Evolutionary conservation across 805 yeast genomes (phyloP), one percentile per base, ranked within the genome.

Genomic region (Spathaspora gorwiae): DNA sequence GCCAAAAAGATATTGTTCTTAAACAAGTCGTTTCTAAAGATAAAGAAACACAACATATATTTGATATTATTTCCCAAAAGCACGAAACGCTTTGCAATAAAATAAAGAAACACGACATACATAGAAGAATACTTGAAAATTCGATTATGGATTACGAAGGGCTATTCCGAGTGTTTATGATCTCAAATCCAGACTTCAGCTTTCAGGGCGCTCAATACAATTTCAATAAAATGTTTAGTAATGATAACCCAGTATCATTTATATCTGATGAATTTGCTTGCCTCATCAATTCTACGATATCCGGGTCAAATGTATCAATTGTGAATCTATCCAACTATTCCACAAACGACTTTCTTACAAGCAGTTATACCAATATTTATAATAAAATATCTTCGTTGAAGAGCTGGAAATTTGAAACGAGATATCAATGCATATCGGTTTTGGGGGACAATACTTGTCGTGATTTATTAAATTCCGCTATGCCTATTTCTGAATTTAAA

Each of bases 91-190:
- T 64, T 7, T 47, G 36, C 37, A 12, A 38, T 3, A 72, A 69
- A 47, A 48, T 64, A 34, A 59, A 61, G 14, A 62, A 60, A 30
- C 75, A 72, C 49, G 62, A 60, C 30, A 54, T 52, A 5, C 64
- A 72, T 29, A 63, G 75, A 46, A 64, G 75, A 50, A 62, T 67
- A 8, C 56, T 80, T 35, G 81, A 79, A 55, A 76, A 78, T 51
- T 66, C 78, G 1, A 79, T 80, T 7, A 56, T 67, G 65, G 58
- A 61, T 26, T 56, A 59, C 42, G 59, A 64, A 41, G 55, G 59
- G 0, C 56, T 52, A 35, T 26, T 54, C 11, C 47, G 73, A 37
- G 62, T 64, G 1, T 65, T 60, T 43, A 51, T 57, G 1, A 51
- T 44, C n/a, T 15, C 40, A 5, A 29, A 46, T 33, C n/a, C 38